These are phyloP conservation scores for Aschersonia sp. DNA, from an alignment of 2,329 filamentous ascomycete species.

Conservation along the genomic window DNA sequence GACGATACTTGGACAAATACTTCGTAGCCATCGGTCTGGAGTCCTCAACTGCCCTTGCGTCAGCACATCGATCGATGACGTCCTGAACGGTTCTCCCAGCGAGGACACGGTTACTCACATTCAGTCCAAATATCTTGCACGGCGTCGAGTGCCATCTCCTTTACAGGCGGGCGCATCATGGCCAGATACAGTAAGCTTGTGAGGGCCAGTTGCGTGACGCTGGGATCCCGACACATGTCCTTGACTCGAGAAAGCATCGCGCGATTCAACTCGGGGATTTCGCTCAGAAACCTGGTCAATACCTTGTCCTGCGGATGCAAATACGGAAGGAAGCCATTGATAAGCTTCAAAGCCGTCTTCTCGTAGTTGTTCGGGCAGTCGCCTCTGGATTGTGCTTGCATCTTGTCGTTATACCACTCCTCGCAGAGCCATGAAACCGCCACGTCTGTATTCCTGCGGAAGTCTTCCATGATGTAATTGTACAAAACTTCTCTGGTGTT, in stretches of 20 bases:
- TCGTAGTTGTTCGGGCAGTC: conserved; percentile 56
- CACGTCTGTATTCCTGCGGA: conserved; percentile 74
- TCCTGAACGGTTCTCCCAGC: background rate
- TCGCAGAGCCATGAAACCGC: conserved; percentile 92
- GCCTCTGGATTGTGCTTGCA: conserved; percentile 24
- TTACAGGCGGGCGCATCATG: conserved; percentile 51
- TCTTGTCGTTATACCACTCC: conserved; percentile 89
- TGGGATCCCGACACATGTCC: conserved; percentile 49
- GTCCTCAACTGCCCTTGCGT: conserved; percentile 36
- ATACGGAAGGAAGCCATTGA: conserved; percentile 82
- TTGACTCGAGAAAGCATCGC: conserved; percentile 62
- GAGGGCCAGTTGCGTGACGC: conserved; percentile 46
- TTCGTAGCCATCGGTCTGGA: conserved; percentile 47
- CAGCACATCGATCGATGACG: background rate
- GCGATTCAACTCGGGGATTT: conserved; percentile 67
- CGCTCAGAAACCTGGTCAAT: conserved; percentile 78
- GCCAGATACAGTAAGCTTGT: conserved; percentile 52
- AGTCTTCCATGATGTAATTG: conserved; percentile 81
- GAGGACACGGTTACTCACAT: conserved; percentile 31
- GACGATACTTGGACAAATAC: conserved; percentile 46
- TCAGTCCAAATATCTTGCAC: conserved; percentile 54
- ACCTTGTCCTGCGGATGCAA: conserved; percentile 85
- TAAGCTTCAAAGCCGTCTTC: conserved; percentile 62
- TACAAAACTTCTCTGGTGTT: conserved; percentile 70
- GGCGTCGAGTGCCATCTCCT: conserved; percentile 47